Evolutionary conservation across 1,284 basidiomycete genomes (phyloP).

Genomic region (Heterobasidion irregulare): DNA sequence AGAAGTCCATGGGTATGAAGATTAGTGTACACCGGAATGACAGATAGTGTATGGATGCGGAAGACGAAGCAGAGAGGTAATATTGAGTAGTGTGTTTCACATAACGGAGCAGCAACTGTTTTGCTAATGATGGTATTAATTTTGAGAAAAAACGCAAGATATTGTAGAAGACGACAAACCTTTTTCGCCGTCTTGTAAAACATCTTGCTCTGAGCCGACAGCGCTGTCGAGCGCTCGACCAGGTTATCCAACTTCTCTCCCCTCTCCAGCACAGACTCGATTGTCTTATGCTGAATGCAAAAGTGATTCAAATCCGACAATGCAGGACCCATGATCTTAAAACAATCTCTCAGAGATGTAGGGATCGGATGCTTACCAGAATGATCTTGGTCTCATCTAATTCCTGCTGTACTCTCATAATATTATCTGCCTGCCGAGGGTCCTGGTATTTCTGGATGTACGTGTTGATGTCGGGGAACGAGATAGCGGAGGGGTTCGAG

Average conservation of each 20-base stretch:
- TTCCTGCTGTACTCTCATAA: conserved; percentile 98
- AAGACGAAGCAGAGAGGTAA: not conserved
- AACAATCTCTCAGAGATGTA: no score
- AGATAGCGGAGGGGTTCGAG: conserved; percentile 53
- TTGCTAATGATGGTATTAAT: conserved; percentile 34
- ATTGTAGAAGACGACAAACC: conserved; percentile 26
- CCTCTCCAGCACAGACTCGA: conserved; percentile 93
- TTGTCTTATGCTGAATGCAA: conserved; percentile 86
- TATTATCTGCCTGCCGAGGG: conserved; percentile 94
- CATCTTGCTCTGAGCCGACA: conserved; percentile 90
- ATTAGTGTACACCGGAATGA: no score
- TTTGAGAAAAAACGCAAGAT: not conserved
- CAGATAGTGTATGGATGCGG: no score
- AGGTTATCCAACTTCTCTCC: conserved; percentile 98
- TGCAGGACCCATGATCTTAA: not conserved
- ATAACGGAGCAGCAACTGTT: conserved; percentile 54
- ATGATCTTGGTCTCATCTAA: conserved; percentile 99
- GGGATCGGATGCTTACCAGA: conserved; percentile 44
- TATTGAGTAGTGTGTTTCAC: conserved; percentile 11
- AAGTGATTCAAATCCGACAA: not conserved
- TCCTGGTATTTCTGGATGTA: conserved; percentile 97
- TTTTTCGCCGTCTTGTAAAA: conserved; percentile 81
- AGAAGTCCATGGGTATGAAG: no score
- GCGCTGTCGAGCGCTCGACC: conserved; percentile 88
- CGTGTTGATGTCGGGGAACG: conserved; percentile 64